Percentiles rank a stretch among this genome's conserved stretches.
Conservation (phyloP, 352 stramenopile genomes). For the Pseudoperonospora humuli region DNA sequence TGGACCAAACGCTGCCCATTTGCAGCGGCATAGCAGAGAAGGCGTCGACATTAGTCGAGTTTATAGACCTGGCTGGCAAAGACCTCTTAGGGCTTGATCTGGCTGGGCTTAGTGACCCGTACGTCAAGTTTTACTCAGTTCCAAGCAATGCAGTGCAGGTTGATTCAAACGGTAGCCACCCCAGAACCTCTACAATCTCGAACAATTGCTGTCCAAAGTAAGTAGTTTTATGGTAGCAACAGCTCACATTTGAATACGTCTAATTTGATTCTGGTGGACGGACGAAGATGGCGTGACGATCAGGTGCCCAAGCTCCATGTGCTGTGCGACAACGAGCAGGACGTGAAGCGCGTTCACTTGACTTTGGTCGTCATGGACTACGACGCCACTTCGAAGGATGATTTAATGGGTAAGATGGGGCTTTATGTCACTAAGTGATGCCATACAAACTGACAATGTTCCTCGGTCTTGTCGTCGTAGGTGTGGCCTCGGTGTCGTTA, state of each 20-base stretch:
- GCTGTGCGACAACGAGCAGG: slow-evolving; percentile 37
- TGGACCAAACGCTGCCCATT: slow-evolving; percentile 29
- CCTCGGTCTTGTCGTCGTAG: slow-evolving; percentile 9
- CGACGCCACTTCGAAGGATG: slow-evolving; percentile 67
- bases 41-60: slow-evolving; percentile 40
- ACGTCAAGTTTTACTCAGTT: slow-evolving; percentile 73
- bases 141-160: slow-evolving; percentile 45
- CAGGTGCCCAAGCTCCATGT: slow-evolving; percentile 61
- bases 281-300: slow-evolving; percentile 44
- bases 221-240: background rate
- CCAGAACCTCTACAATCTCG: slow-evolving; percentile 51
- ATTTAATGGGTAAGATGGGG: slow-evolving; percentile 43
- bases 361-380: slow-evolving; percentile 72
- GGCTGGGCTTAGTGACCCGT: slow-evolving; percentile 71
- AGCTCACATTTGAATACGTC: background rate
- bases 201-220: slow-evolving; percentile 57
- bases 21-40: slow-evolving; percentile 16
- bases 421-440: background rate
- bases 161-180: slow-evolving; percentile 39
- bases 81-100: slow-evolving; percentile 71
- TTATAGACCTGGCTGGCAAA: slow-evolving; percentile 46
- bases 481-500: no score
- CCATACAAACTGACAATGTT: slow-evolving; percentile 1
- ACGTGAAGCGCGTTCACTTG: slow-evolving; percentile 59
- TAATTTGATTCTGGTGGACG: background rate